Evolutionary conservation across 441 rosid species (phyloP), one percentile per base, ranked within the genome.

Genomic region (Erodium trifolium): DNA sequence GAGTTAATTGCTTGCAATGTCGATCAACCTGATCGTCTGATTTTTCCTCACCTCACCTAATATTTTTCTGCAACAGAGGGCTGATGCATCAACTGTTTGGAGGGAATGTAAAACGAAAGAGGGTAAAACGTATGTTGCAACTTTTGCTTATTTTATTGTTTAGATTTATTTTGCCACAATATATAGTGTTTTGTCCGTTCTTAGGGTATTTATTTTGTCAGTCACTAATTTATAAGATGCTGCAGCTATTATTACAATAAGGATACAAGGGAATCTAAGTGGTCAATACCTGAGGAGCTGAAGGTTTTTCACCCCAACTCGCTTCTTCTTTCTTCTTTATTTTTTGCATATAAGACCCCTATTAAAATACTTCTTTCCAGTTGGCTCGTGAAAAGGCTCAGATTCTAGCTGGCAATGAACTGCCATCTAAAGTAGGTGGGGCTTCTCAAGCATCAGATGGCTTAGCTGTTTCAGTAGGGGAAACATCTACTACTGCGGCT

Each of bases 201-300:
- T 41, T 41, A 41, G 45, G 45, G 45, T 41, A 41, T 23, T 7
- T 0, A 31, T 23, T 19, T 60, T 27, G 31, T 60, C 35, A 19
- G 35, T 60, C 65, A 17, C 4, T 60, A 57, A 65, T 12, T 66
- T 72, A 73, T 70, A 16, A 23, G 34, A 67, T 73, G 74, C 66
- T 70, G 72, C 85, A 94, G 99, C 80, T 94, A 94, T 77, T 94
- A 89, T 73, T 88, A 91, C 83, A 91, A 93, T 82, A 94, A 94
- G 87, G 83, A 84, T 69, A 87, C 99, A 57, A 92, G 90, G 77
- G 88, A 87, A 78, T 94, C 99, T 55, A 89, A 90, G 84, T 94
- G 99, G 99, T 77, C 96, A 69, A 86, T 94, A 43, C 99, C 97
- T 18, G 98, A 94, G 67, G 99, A 94, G 72, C 78, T 94, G 82